Conservation (phyloP, 1,284 basidiomycete genomes). For the Ceratobasidium sp. region DNA sequence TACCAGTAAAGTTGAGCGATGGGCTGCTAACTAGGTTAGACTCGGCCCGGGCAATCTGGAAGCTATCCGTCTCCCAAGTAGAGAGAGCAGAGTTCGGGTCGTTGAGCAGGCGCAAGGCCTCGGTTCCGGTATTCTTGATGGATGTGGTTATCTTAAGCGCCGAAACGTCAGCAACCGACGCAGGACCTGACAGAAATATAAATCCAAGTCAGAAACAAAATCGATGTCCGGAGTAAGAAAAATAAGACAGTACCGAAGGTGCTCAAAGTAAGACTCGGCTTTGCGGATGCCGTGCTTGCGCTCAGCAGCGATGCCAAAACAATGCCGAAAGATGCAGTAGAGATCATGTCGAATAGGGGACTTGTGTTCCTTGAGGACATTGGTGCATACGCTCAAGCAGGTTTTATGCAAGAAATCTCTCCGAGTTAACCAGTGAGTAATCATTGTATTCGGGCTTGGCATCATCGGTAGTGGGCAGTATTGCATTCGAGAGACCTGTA, state of each 20-base stretch:
- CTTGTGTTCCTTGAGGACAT: background rate
- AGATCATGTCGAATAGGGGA: constrained; percentile 8
- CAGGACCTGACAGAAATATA: constrained; percentile 42
- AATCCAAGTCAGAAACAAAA: background rate
- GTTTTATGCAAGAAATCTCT: background rate
- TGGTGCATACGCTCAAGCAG: background rate
- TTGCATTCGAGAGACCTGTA: constrained; percentile 3
- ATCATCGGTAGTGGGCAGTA: constrained; percentile 3
- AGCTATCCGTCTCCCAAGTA: constrained; percentile 55
- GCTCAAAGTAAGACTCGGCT: constrained; percentile 11
- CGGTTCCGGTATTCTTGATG: constrained; percentile 57
- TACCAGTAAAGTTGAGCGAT: constrained; percentile 35
- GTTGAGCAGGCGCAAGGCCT: constrained; percentile 57
- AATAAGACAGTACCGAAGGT: constrained; percentile 9
- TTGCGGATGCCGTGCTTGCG: constrained; percentile 5
- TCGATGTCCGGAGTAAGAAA: background rate
- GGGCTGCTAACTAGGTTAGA: constrained; percentile 7
- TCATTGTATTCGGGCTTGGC: constrained; percentile 10
- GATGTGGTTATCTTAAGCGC: constrained; percentile 54
- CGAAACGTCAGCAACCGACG: constrained; percentile 51
- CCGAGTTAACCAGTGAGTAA: background rate
- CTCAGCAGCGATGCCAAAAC: constrained; percentile 16
- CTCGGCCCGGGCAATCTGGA: constrained; percentile 43
- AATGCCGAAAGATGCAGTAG: constrained; percentile 7
- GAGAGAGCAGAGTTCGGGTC: constrained; percentile 55